Evolutionary conservation across 1,139 yeast genomes (phyloP), one percentile per base, ranked within the genome.

Genomic region (Scheffersomyces cryptocercus): DNA sequence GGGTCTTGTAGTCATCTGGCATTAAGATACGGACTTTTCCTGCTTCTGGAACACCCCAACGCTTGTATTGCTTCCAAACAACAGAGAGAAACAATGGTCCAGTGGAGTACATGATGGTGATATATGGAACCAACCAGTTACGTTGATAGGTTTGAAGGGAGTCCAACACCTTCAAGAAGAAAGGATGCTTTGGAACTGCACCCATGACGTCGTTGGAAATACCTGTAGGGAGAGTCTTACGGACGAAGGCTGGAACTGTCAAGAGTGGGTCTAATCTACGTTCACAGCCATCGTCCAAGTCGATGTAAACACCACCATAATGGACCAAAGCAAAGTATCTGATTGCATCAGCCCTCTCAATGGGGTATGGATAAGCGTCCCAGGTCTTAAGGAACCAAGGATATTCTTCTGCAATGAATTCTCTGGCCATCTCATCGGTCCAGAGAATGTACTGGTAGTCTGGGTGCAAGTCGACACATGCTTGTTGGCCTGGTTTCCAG

Each of bases 161-260:
- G 50, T 84, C 84, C 51, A 89, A 77, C 13, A 78, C 87, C 61
- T 85, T 85, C 41, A 75, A 62, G 70, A 88, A 89, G 67, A 89
- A 88, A 2, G 97, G 96, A 65, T 90, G 98, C 42, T 76, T 72
- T 29, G 96, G 96, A 11, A 86, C 82, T 3, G 95, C 70, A 10
- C 96, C 97, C 96, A 90, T 87, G 16, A 90, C 90, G 63, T 90
- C 97, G 64, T 90, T 90, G 12, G 96, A 88, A 41, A 90, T 83
- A 43, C 97, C 98, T 0, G 96, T 85, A 29, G 98, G 98, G 6
- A 80, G 69, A 0, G 98, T 90, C 61, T 88, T 88, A 49, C 97
- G 76, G 24, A 87, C 88, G 70, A 88, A 88, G 1, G 96, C 95
- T 0, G 96, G 90, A 6, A 81, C 87, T 1, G 87, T 77, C 48